phyloP scores from a whole-genome alignment of 176 grass and related monocot species.

The Carex scoparia region DNA sequence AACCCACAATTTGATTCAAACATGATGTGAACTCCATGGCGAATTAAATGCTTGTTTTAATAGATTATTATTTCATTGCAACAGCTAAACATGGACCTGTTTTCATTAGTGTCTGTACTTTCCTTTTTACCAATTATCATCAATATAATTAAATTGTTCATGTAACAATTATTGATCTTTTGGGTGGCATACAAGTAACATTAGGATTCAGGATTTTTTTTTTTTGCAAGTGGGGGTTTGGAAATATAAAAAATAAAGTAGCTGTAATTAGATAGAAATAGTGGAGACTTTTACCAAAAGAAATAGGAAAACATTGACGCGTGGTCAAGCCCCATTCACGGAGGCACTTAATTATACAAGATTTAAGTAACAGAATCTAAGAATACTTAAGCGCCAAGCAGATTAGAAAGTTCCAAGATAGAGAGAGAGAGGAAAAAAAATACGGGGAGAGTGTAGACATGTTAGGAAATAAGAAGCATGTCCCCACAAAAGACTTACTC shows the following conservation, averaged over 20 bases:
- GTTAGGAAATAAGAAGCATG: slow-evolving; percentile 34
- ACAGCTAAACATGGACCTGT: too few relatives aligned
- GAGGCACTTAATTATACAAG: slow-evolving; percentile 3
- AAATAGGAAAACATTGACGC: background rate
- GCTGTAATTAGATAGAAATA: background rate
- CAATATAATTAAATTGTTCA: background rate
- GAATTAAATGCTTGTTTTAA: background rate
- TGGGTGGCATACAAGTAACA: too few relatives aligned
- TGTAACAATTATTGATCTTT: background rate
- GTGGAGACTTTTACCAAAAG: background rate
- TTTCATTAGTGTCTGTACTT: too few relatives aligned
- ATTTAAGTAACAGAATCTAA: slow-evolving; percentile 9
- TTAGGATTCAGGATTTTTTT: background rate
- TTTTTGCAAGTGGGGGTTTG: slow-evolving; percentile 1
- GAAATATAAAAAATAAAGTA: background rate
- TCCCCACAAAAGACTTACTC: slow-evolving; percentile 31
- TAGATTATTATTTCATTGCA: too few relatives aligned
- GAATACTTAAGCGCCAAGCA: slow-evolving; percentile 8
- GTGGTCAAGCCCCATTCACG: slow-evolving; percentile 11
- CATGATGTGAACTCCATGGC: background rate
- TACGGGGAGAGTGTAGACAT: background rate
- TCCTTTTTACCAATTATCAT: too few relatives aligned
- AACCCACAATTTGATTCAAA: too few relatives aligned
- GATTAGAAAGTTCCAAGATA: slow-evolving; percentile 21
- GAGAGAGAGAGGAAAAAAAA: background rate